Base-by-base conservation (phyloP, 352 stramenopile species). In the Phytophthora ramorum region DNA sequence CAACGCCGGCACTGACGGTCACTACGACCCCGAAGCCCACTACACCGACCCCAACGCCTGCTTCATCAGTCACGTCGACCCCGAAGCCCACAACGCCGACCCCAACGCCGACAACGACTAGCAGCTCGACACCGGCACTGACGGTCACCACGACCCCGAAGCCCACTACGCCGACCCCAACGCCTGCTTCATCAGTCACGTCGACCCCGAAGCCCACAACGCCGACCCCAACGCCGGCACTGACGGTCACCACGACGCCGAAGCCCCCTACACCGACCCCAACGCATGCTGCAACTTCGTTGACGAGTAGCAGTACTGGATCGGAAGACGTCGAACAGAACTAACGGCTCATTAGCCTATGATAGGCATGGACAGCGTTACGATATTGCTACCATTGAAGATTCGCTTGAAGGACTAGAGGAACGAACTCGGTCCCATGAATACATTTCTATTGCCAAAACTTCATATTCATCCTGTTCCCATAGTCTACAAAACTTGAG, bases 321-420 rank as follows among this genome's bases (percentile, higher is more conserved):
- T 69, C 28, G 53, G 43, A 51, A 0, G 44, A 63, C 26, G 57
- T 58, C 24, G 43, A 57, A 26, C 63, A 71, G 38, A 63, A 62
- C 49, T 71, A 62, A 52, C 16, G 0, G 1, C 22, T 4, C 6
- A 19, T 10, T 26, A 24, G 52, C 7, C 26, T 34, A 43, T 48
- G 37, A 3, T 43, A 13, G 17, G 40, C 41, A 44, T 20, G 24
- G 43, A 2, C 16, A 19, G 16, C 22, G 37, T 16, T 44, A 44
- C 37, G 16, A 4, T 6, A 4, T 3, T 44, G 4, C 37, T 17
- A 2, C 37, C 16, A 12, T 20, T 44, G 14, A 44, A 10, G 16
- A 20, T 20, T 44, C 6, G 6, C 20, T 37, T 28, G 22, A 20
- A 58, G 38, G 20, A 26, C 46, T 41, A 14, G 52, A 58, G 26